phyloP scores from a whole-genome alignment of 148 eudicot genomes.

The Nepenthes mirabilis region DNA sequence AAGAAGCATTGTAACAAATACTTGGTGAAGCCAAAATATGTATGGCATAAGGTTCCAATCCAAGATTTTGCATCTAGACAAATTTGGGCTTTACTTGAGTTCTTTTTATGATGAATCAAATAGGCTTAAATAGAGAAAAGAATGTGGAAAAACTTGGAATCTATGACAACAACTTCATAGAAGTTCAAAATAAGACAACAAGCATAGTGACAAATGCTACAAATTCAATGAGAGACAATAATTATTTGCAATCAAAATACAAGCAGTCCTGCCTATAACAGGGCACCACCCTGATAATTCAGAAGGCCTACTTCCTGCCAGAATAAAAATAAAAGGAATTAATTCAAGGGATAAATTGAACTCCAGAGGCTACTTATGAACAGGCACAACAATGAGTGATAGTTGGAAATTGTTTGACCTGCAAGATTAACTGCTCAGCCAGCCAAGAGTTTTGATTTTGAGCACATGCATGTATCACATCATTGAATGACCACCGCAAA shows the following conservation, averaged over 20 bases:
- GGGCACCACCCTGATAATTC: no score
- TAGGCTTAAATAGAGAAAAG: not conserved
- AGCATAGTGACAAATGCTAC: not conserved
- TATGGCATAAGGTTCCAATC: slow-evolving; percentile 49
- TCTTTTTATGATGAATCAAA: slow-evolving; percentile 7
- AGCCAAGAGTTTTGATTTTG: slow-evolving; percentile 20
- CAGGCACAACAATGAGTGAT: not conserved
- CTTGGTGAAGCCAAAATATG: slow-evolving; percentile 11
- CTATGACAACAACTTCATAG: slow-evolving; percentile 1
- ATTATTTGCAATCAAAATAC: no score
- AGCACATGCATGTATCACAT: slow-evolving; percentile 62
- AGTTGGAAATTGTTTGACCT: slow-evolving; percentile 30
- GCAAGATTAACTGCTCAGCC: slow-evolving; percentile 59
- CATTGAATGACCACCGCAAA: slow-evolving; percentile 62
- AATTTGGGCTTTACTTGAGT: slow-evolving; percentile 14
- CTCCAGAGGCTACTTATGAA: not conserved
- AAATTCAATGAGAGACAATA: no score
- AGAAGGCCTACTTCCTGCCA: no score
- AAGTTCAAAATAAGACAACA: not conserved
- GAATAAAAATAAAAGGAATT: not conserved
- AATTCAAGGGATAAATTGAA: not conserved
- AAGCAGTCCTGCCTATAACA: no score
- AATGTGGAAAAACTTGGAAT: not conserved
- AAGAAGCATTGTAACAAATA: not conserved
- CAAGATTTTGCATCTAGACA: slow-evolving; percentile 61